Conservation (phyloP, 495 filamentous ascomycete species). For the Talaromyces thailandensis region DNA sequence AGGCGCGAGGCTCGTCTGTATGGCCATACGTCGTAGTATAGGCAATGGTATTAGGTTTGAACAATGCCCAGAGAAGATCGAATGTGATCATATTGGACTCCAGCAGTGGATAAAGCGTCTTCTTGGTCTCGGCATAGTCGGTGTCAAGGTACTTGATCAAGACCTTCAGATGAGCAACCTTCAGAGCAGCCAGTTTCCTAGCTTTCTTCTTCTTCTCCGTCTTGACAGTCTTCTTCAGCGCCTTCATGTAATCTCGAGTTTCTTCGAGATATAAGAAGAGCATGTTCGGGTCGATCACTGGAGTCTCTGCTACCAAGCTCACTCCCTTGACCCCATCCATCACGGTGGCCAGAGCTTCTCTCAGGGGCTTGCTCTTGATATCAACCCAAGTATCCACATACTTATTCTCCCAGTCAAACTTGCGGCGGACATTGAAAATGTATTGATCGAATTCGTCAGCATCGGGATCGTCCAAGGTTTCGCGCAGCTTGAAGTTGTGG, state of each 20-base stretch:
- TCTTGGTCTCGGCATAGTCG: slow-evolving; percentile 72
- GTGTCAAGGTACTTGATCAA: slow-evolving; percentile 73
- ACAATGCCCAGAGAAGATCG: slow-evolving; percentile 82
- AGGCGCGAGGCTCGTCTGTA: slow-evolving; percentile 75
- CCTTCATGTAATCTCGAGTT: slow-evolving; percentile 55
- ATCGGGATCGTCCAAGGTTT: slow-evolving; percentile 63
- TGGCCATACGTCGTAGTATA: slow-evolving; percentile 75
- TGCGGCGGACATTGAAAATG: slow-evolving; percentile 77
- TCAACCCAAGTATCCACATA: slow-evolving; percentile 71
- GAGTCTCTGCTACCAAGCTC: slow-evolving; percentile 71
- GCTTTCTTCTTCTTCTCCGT: slow-evolving; percentile 61
- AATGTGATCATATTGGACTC: slow-evolving; percentile 84
- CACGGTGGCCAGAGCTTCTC: slow-evolving; percentile 62
- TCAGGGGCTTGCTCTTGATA: slow-evolving; percentile 75
- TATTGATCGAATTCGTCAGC: slow-evolving; percentile 77
- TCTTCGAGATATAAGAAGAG: slow-evolving; percentile 84
- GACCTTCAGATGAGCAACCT: slow-evolving; percentile 61
- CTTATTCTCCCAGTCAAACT: slow-evolving; percentile 84
- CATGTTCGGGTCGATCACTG: slow-evolving; percentile 75
- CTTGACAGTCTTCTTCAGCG: slow-evolving; percentile 50
- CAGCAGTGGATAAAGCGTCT: slow-evolving; percentile 74
- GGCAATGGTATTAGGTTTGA: slow-evolving; percentile 82
- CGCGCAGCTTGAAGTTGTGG: slow-evolving; percentile 75
- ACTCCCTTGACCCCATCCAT: slow-evolving; percentile 78
- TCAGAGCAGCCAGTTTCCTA: slow-evolving; percentile 43